phyloP scores from a whole-genome alignment of 169 alveolate genomes.

The Amoebophrya sp. region DNA sequence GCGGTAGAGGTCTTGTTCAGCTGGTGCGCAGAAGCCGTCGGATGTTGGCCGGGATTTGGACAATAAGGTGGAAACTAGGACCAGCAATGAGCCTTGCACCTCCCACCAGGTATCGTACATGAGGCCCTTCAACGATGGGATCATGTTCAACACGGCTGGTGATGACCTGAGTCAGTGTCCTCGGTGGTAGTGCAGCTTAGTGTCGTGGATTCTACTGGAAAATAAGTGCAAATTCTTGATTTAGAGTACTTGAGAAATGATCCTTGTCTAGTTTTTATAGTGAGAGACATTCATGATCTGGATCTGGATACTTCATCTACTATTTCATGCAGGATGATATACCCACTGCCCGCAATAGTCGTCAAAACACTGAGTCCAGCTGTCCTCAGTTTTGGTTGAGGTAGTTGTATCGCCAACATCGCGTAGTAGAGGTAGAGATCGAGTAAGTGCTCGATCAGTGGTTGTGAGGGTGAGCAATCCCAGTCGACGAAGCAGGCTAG shows the following conservation, averaged over 20 bases:
- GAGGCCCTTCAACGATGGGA: neutral
- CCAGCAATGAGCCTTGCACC: neutral
- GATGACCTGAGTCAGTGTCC: neutral
- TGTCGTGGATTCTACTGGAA: too few species aligned
- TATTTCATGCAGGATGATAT: too few species aligned
- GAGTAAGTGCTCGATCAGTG: neutral
- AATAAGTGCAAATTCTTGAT: too few species aligned
- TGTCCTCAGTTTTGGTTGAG: neutral
- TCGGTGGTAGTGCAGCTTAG: too few species aligned
- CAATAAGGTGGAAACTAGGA: neutral
- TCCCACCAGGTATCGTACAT: conserved; percentile 21
- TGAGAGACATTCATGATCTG: too few species aligned
- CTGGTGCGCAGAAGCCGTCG: neutral
- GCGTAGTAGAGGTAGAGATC: neutral
- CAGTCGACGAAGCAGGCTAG: neutral
- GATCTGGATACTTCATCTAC: too few species aligned
- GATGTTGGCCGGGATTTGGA: neutral
- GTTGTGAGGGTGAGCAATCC: neutral
- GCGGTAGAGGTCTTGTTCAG: neutral
- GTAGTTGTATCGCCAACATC: neutral
- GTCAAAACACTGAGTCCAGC: neutral
- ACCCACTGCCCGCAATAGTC: neutral
- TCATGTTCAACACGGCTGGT: neutral
- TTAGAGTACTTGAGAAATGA: too few species aligned
- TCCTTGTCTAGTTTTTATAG: too few species aligned